Percentiles rank a stretch among this genome's conserved stretches.
Evolutionary conservation across 306 rosid genomes (phyloP).

Genomic region (Casuarina cunninghamiana): DNA sequence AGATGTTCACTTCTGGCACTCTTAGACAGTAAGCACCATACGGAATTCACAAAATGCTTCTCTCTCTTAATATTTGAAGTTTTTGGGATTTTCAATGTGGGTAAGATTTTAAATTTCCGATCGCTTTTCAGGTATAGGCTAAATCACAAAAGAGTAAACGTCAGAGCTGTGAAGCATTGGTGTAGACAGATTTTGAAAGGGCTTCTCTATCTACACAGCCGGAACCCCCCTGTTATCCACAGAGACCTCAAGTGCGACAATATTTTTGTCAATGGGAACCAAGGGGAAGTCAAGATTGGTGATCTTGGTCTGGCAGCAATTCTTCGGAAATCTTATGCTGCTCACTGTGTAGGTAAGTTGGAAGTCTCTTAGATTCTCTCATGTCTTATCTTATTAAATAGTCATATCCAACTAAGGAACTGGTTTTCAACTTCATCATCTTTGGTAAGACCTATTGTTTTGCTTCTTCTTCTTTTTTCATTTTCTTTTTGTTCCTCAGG

Average conservation of each 20-base stretch:
- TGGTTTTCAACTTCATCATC: not conserved
- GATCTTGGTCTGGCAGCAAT: slow-evolving; percentile 98
- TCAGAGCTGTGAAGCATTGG: slow-evolving; percentile 97
- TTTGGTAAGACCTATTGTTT: not conserved
- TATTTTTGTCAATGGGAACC: slow-evolving; percentile 94
- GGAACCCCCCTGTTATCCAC: slow-evolving; percentile 89
- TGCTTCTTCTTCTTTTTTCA: not conserved
- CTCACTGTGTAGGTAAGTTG: slow-evolving; percentile 80
- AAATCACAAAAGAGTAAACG: slow-evolving; percentile 75
- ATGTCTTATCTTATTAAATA: not conserved
- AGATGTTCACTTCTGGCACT: slow-evolving; percentile 99
- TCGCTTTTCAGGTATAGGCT: slow-evolving; percentile 69
- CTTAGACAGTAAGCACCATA: slow-evolving; percentile 74
- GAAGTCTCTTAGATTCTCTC: slow-evolving; percentile 24
- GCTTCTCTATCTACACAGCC: slow-evolving; percentile 85
- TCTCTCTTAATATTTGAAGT: not conserved
- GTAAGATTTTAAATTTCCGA: slow-evolving; percentile 19
- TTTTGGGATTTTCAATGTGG: slow-evolving; percentile 19
- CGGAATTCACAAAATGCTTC: not conserved
- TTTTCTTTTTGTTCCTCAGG: slow-evolving; percentile 44
- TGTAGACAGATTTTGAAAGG: slow-evolving; percentile 94
- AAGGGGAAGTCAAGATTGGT: slow-evolving; percentile 97
- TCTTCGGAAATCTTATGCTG: slow-evolving; percentile 79
- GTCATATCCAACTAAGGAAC: not conserved
- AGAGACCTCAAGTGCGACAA: slow-evolving; percentile 99